A percentile compares a stretch with the other conserved stretches of the same genome.
These are phyloP conservation scores for Pseudogymnoascus sp. DNA, from an alignment of 2,329 filamentous ascomycete genomes.

Conservation along the genomic window DNA sequence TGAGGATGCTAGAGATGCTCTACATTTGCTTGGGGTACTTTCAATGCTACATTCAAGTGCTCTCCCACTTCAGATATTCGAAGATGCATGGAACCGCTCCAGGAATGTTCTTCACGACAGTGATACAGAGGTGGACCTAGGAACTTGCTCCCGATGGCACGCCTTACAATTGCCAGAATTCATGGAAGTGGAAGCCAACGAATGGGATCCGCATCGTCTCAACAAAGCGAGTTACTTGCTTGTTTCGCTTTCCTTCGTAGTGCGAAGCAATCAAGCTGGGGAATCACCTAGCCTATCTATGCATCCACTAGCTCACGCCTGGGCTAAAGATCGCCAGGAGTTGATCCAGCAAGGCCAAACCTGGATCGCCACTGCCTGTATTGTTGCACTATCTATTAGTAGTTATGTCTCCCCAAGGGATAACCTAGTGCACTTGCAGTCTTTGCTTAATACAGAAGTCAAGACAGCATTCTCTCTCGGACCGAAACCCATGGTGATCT, in stretches of 20 bases:
- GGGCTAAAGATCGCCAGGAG: constrained; percentile 30
- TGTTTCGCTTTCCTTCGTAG: constrained; percentile 28
- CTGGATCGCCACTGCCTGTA: constrained; percentile 19
- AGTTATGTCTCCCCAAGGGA: constrained; percentile 12
- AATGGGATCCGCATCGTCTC: constrained; percentile 28
- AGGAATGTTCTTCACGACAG: constrained; percentile 12
- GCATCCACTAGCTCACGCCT: constrained; percentile 34
- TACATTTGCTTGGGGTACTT: constrained; percentile 29
- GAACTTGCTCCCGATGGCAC: constrained; percentile 18
- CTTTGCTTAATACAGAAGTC: constrained; percentile 17
- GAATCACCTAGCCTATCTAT: constrained; percentile 26
- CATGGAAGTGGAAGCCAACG: constrained; percentile 19
- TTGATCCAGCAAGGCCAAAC: not conserved
- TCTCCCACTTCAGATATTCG: constrained; percentile 30
- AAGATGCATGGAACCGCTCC: constrained; percentile 25
- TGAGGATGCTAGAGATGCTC: constrained; percentile 24
- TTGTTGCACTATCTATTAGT: constrained; percentile 19
- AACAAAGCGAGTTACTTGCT: constrained; percentile 27
- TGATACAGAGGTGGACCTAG: constrained; percentile 1
- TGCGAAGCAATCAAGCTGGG: constrained; percentile 11
- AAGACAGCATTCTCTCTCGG: constrained; percentile 13
- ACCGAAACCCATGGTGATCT: constrained; percentile 7
- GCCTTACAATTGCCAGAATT: constrained; percentile 20
- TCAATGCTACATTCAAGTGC: constrained; percentile 25
- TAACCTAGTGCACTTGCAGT: constrained; percentile 16